Evolutionary conservation across 345 rosid species (phyloP).

Genomic region (Carallia brachiata): DNA sequence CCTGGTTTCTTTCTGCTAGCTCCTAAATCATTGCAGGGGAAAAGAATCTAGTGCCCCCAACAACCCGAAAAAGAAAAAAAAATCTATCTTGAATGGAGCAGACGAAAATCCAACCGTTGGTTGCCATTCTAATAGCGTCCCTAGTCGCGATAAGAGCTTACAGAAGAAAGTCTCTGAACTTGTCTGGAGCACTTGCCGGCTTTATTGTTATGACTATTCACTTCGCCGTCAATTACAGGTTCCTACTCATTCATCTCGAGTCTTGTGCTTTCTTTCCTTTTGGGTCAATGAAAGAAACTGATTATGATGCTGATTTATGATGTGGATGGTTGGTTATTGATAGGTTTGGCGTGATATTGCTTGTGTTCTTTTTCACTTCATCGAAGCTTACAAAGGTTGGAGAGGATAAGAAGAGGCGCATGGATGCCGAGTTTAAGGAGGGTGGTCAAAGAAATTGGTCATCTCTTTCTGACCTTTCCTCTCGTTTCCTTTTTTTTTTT

Average conservation of each 20-base stretch:
- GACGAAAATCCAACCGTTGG: constrained; percentile 34
- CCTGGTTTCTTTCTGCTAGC: too few relatives aligned
- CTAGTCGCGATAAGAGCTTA: constrained; percentile 63
- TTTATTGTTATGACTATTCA: constrained; percentile 73
- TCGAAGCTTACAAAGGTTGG: constrained; percentile 93
- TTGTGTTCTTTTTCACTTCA: constrained; percentile 75
- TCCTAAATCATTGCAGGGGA: too few relatives aligned
- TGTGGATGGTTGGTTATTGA: background rate
- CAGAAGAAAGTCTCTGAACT: constrained; percentile 69
- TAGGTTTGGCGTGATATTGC: constrained; percentile 84
- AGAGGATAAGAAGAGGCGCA: constrained; percentile 68
- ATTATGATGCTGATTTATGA: background rate
- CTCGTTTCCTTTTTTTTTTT: background rate
- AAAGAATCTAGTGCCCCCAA: too few relatives aligned
- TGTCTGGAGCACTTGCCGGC: constrained; percentile 81
- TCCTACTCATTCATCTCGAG: background rate
- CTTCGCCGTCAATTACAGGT: constrained; percentile 72
- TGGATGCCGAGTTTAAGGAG: constrained; percentile 83
- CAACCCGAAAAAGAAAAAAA: too few relatives aligned
- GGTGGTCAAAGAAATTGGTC: constrained; percentile 97
- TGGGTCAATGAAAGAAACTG: background rate
- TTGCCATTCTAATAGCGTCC: constrained; percentile 52
- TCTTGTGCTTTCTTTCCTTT: background rate
- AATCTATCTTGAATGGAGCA: constrained; percentile 36
- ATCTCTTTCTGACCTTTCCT: background rate